Percentiles rank a stretch among this genome's conserved stretches.
Evolutionary conservation across 2,329 filamentous ascomycete species (phyloP).

Genomic region (Cladosporium sp.): DNA sequence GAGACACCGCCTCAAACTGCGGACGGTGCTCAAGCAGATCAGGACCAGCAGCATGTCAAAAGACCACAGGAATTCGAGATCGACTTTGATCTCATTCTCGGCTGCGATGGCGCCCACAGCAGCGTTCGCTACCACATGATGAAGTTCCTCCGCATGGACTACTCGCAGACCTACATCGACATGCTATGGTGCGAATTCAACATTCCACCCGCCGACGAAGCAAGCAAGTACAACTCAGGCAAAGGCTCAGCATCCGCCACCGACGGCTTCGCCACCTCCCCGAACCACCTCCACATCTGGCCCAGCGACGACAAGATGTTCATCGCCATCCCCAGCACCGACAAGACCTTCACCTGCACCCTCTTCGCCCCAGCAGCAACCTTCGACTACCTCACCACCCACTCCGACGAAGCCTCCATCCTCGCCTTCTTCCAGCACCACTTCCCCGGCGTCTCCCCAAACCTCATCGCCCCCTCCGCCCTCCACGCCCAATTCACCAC

Average conservation of each 20-base stretch:
- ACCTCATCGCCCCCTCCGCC: slow-evolving; percentile 64
- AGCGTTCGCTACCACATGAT: slow-evolving; percentile 90
- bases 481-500: slow-evolving; percentile 72
- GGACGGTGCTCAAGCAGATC: slow-evolving; percentile 38
- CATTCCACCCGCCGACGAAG: slow-evolving; percentile 59
- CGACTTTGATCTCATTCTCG: slow-evolving; percentile 88
- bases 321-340: slow-evolving; percentile 87
- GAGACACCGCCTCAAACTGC: slow-evolving; percentile 28
- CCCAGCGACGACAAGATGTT: slow-evolving; percentile 82
- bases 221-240: slow-evolving; percentile 10
- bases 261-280: slow-evolving; percentile 75
- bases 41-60: slow-evolving; percentile 39
- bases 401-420: slow-evolving; percentile 58
- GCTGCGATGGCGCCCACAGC: slow-evolving; percentile 93
- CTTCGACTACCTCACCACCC: slow-evolving; percentile 61
- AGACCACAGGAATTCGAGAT: slow-evolving; percentile 69
- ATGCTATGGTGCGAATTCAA: slow-evolving; percentile 97
- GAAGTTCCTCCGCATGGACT: slow-evolving; percentile 90
- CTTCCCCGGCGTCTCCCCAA: slow-evolving; percentile 80
- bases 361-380: slow-evolving; percentile 78
- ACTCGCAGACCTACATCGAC: slow-evolving; percentile 92
- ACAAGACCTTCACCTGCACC: slow-evolving; percentile 93
- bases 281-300: slow-evolving; percentile 97
- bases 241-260: slow-evolving; percentile 34
- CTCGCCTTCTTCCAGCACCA: slow-evolving; percentile 75